Base-by-base conservation (phyloP, 495 filamentous ascomycete species). In the Filosporella fistucella region DNA sequence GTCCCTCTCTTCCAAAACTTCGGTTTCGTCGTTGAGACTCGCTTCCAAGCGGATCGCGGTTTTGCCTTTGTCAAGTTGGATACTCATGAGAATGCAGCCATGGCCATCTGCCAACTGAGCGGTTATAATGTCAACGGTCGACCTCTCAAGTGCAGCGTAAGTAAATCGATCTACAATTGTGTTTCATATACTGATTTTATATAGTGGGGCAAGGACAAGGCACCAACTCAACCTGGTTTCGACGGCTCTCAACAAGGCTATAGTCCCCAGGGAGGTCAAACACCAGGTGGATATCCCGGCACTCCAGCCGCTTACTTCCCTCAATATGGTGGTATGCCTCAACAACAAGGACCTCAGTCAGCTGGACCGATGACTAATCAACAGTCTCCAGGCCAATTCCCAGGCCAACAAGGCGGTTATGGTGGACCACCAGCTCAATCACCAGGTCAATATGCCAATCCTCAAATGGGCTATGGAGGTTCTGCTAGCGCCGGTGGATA, bases 61-160 rank as follows among this genome's bases (percentile, higher is more conserved):
- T 99, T 99, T 68, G 89, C 93, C 0, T 99, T 99, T 61, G 85
- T 99, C 66, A 99, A 99, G 77, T 96, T 99, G 91, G 93, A 97
- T 58, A 86, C 83, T 3, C 93, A 99, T 54, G 93, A 99, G 64
- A 96, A 97, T 68, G 93, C 93, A 8, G 91, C 93, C 13, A 95
- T 93, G 87, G 89, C 93, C 14, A 99, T 99, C 60, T 99, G 93
- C 66, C 91, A 96, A 58, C 70, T 99, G 48, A 96, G 86, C 58
- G 89, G 91, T 8, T 96, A 96, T 66, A 93, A 96, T 60, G 93
- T 99, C 56, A 95, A 99, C 59, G 93, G 93, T 22, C 86, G 93
- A 58, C 94, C 93, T 41, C 65, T 99, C 58, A 99, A 99, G 76
- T 99, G 93, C 77, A 96, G 91, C 66, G 91, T 96, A 81, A 65